These are phyloP conservation scores for Phytopythium sindhum DNA, from an alignment of 352 stramenopile genomes.

Conservation along the genomic window DNA sequence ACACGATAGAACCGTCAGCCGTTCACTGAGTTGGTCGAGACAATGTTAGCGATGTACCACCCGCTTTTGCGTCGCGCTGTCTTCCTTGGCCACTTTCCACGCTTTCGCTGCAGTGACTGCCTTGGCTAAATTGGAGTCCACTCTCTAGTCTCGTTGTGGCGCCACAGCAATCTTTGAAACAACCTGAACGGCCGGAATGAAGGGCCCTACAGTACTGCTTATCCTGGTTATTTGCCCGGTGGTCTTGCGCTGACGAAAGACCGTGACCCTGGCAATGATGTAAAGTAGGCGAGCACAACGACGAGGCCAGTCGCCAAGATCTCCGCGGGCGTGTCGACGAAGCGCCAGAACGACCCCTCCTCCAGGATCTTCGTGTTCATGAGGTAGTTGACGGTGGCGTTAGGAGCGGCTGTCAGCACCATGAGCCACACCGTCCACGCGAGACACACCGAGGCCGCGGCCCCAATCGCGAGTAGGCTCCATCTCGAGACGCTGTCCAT, in stretches of 20 bases:
- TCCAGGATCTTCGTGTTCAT: slow-evolving; percentile 11
- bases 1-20: background rate
- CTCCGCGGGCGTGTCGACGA: background rate
- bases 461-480: background rate
- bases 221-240: too few species aligned
- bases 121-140: background rate
- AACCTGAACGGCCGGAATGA: too few species aligned
- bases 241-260: background rate
- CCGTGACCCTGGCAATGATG: slow-evolving; percentile 1
- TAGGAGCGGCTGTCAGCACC: slow-evolving; percentile 9
- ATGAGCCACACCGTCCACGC: slow-evolving; percentile 12
- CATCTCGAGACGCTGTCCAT: background rate
- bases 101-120: background rate
- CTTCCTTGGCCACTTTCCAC: background rate
- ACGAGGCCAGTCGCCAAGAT: background rate
- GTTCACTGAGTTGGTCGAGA: too few species aligned
- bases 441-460: slow-evolving; percentile 1
- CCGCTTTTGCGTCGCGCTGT: background rate
- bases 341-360: slow-evolving; percentile 12
- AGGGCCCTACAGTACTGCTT: too few species aligned
- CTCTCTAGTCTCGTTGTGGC: background rate
- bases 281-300: slow-evolving; percentile 1
- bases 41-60: background rate
- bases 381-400: slow-evolving; percentile 8
- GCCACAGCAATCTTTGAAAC: background rate